Base-by-base conservation (phyloP, 208 protist genomes). In the Crithidia thermophila region DNA sequence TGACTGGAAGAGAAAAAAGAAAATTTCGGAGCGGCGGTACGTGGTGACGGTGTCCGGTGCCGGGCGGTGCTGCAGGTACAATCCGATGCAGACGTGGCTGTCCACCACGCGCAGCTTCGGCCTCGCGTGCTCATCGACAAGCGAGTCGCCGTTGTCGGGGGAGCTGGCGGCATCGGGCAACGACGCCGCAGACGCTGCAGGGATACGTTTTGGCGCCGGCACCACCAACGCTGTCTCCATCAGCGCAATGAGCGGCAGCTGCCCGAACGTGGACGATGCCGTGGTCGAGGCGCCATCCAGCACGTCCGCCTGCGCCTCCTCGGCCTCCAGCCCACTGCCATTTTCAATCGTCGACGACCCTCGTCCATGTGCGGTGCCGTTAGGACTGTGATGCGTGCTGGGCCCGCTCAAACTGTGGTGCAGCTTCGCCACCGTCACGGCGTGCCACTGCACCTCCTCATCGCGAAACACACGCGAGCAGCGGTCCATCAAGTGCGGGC, bases 381-480 rank as follows among this genome's bases (percentile, higher is more conserved):
- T n/a, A n/a, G n/a, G n/a, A n/a, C n/a, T n/a, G n/a, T n/a, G n/a
- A n/a, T n/a, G n/a, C n/a, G n/a, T n/a, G n/a, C n/a, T n/a, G n/a
- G n/a, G n/a, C n/a, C n/a, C n/a, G n/a, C n/a, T n/a, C n/a, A 20
- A n/a, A 6, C 37, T 4, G 37, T 49, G 55, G 55, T 50, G 42
- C 42, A 28, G 57, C 40, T 50, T 46, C 14, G 46, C 47, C 4
- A 3, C 8, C 39, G 34, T 10, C 1, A 49, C 7, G 27, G 21
- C 33, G 11, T 25, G 64, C 64, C 64, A 70, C 52, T 49, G 64
- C 52, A 21, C 39, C 42, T 52, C 64, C 42, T 70, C 64, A 25
- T 70, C 52, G 30, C 4, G 52, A 16, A 70, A 70, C 3, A 46
- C 64, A 13, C 53, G 64, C 43, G 60, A 39, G 14, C 64, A 70